phyloP scores from a whole-genome alignment of 2,329 filamentous ascomycete species.

The Alternaria alternata region DNA sequence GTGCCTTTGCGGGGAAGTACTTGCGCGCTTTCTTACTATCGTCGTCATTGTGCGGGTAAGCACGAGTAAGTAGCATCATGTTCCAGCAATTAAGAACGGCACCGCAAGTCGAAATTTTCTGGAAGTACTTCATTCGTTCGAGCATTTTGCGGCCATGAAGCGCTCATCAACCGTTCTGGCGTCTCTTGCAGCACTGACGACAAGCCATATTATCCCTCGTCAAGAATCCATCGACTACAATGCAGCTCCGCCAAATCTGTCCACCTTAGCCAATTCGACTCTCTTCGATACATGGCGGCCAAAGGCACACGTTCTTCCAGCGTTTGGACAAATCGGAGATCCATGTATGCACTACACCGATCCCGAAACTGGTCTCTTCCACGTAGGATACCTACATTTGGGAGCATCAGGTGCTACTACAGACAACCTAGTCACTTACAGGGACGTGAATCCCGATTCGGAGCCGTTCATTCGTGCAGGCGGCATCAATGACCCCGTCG shows the following conservation, averaged over 20 bases:
- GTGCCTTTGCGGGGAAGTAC: constrained; percentile 12
- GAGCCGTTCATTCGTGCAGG: constrained; percentile 45
- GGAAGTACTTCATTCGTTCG: neutral
- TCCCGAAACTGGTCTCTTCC: constrained; percentile 55
- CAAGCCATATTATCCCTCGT: constrained; percentile 17
- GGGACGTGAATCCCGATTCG: constrained; percentile 45
- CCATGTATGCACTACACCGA: constrained; percentile 59
- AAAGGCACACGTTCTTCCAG: constrained; percentile 53
- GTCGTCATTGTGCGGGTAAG: constrained; percentile 11
- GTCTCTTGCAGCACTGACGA: constrained; percentile 5
- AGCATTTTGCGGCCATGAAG: constrained; percentile 7
- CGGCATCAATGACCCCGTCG: constrained; percentile 55
- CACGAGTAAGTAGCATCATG: neutral
- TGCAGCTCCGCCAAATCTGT: constrained; percentile 29
- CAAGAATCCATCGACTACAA: constrained; percentile 23
- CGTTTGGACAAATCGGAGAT: constrained; percentile 54
- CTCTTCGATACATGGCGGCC: constrained; percentile 42
- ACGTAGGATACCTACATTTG: constrained; percentile 56
- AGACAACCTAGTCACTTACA: constrained; percentile 55
- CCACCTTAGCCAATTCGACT: constrained; percentile 25
- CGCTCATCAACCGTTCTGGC: constrained; percentile 4
- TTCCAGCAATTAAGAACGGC: constrained; percentile 7
- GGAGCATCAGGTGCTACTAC: constrained; percentile 46
- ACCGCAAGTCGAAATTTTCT: neutral
- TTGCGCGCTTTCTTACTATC: constrained; percentile 1